phyloP scores from a whole-genome alignment of 495 filamentous ascomycete genomes.

The Lindgomyces ingoldianus region DNA sequence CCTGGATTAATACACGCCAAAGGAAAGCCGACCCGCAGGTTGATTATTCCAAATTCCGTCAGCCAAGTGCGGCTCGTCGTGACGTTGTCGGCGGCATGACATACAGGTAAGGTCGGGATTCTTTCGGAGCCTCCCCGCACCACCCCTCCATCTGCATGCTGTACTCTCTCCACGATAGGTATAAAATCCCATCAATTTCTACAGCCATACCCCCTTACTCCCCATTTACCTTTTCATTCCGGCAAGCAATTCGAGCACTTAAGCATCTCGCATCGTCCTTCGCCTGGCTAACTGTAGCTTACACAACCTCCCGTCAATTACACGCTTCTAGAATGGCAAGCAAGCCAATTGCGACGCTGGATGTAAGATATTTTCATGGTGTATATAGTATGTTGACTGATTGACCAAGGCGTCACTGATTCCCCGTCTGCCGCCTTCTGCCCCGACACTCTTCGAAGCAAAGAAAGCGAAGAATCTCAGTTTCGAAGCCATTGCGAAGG shows the following conservation, averaged over 20 bases:
- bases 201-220: constrained; percentile 24
- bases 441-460: constrained; percentile 76
- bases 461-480: constrained; percentile 74
- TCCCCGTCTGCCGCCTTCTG: constrained; percentile 64
- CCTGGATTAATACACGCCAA: too few relatives aligned
- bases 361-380: constrained; percentile 23
- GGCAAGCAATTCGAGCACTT: constrained; percentile 31
- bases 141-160: background rate
- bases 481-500: constrained; percentile 77
- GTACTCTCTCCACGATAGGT: background rate
- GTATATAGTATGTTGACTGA: background rate
- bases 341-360: constrained; percentile 36
- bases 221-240: constrained; percentile 30
- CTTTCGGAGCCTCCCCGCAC: background rate
- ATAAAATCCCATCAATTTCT: background rate
- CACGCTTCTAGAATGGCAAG: constrained; percentile 30
- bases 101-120: background rate
- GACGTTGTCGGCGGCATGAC: background rate
- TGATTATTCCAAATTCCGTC: background rate
- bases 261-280: constrained; percentile 15
- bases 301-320: constrained; percentile 19
- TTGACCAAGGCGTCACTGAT: constrained; percentile 40
- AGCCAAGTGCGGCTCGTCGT: background rate
- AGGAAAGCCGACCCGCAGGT: too few relatives aligned
- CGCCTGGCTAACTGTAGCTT: constrained; percentile 15